Evolutionary conservation across 257 asterid genomes (phyloP).

Genomic region (Nyctanthes arbortristis): DNA sequence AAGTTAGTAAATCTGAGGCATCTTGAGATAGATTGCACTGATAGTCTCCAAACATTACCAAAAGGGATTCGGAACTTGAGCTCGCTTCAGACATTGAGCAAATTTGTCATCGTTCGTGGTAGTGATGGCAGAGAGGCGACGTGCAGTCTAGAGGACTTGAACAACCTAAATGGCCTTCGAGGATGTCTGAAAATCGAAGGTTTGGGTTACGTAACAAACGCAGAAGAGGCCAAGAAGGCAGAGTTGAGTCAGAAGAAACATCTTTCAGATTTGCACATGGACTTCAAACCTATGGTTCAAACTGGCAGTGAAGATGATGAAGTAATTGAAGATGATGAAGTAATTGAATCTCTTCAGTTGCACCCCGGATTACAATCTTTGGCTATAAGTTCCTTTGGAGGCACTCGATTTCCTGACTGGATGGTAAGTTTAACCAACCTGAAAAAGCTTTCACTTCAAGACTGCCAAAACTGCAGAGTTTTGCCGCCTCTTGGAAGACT

Average conservation of each 20-base stretch:
- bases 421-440: slow-evolving; percentile 39
- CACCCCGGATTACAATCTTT: slow-evolving; percentile 40
- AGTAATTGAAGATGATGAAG: no score
- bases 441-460: slow-evolving; percentile 41
- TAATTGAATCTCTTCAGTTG: slow-evolving; percentile 52
- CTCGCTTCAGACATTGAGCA: slow-evolving; percentile 63
- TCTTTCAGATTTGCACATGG: slow-evolving; percentile 49
- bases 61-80: slow-evolving; percentile 48
- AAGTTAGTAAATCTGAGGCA: slow-evolving; percentile 48
- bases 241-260: slow-evolving; percentile 40
- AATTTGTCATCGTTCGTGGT: slow-evolving; percentile 35
- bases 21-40: slow-evolving; percentile 56
- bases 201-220: slow-evolving; percentile 44
- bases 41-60: slow-evolving; percentile 52
- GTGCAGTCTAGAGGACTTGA: slow-evolving; percentile 46
- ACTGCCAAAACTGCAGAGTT: slow-evolving; percentile 39
- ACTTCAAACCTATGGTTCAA: slow-evolving; percentile 39
- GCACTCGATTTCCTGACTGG: slow-evolving; percentile 56
- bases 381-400: slow-evolving; percentile 49
- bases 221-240: slow-evolving; percentile 52
- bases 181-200: slow-evolving; percentile 66
- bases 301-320: slow-evolving; percentile 25
- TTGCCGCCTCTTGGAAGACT: slow-evolving; percentile 62
- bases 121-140: slow-evolving; percentile 29
- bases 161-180: slow-evolving; percentile 49